Evolutionary conservation across 2,329 filamentous ascomycete species (phyloP), one percentile per base, ranked within the genome.

Genomic region (Erysiphe pulchra): DNA sequence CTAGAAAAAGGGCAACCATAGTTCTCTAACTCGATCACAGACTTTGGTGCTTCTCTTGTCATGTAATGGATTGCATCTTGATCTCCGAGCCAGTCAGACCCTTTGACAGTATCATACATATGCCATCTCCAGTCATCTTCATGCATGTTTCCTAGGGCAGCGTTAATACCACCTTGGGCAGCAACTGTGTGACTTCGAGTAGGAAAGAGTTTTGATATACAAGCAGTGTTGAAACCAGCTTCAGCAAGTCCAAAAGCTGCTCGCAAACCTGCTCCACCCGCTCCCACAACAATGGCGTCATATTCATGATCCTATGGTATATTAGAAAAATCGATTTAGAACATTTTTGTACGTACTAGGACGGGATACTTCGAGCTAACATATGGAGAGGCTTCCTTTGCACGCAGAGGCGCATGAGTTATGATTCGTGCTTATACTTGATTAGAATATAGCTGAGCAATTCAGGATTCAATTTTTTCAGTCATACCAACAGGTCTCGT

Each of bases 61-160:
- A 94, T 94, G 69, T 94, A 94, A 67, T 94, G 86, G 60, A 94
- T 94, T 53, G 86, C 86, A 61, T 94, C 86, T 65, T 94, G 86
- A 64, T 94, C 86, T 63, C 86, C 86, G 45, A 94, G 75, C 86
- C 86, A 94, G 69, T 94, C 86, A 53, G 83, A 92, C 53, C 86
- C 86, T 71, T 94, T 94, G 61, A 94, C 86, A 39, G 86, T 94
- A 63, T 94, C 86, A 70, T 94, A 94, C 86, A 94, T 94, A 67
- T 94, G 86, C 86, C 86, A 94, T 70, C 85, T 77, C 86, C 86
- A 94, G 67, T 94, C 85, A 59, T 94, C 86, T 69, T 87, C 75
- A 71, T 93, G 85, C 86, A 94, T 94, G 68, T 92, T 93, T 59
- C 82, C 82, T 47, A 90, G 70, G 45, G 82, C 82, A 47, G 82